Evolutionary conservation across 1,139 yeast genomes (phyloP).

Genomic region (Yamadazyma dendronema): DNA sequence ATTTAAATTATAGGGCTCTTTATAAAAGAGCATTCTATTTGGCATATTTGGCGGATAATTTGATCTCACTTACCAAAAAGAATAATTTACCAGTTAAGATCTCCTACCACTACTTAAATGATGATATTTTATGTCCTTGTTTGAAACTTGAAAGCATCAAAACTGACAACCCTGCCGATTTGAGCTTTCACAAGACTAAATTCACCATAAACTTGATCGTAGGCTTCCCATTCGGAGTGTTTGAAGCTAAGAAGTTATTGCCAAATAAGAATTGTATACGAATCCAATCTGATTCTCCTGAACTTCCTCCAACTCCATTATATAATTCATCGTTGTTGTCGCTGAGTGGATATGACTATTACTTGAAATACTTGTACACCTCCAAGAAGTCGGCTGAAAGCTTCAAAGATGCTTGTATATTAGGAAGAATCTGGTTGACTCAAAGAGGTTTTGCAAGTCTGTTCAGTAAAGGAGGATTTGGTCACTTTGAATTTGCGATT

Average conservation of each 20-base stretch:
- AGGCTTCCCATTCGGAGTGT: constrained; percentile 68
- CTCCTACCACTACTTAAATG: constrained; percentile 58
- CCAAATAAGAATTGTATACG: constrained; percentile 82
- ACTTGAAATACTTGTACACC: constrained; percentile 72
- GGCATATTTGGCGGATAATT: constrained; percentile 69
- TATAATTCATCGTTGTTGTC: constrained; percentile 81
- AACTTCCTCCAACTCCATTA: constrained; percentile 73
- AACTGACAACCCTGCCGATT: constrained; percentile 47
- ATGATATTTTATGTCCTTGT: constrained; percentile 65
- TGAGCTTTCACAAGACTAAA: constrained; percentile 63
- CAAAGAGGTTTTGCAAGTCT: constrained; percentile 79
- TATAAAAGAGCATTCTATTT: constrained; percentile 87
- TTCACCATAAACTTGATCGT: constrained; percentile 70
- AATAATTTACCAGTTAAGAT: constrained; percentile 56
- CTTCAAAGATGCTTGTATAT: constrained; percentile 83
- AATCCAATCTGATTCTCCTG: constrained; percentile 50
- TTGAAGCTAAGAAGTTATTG: constrained; percentile 71
- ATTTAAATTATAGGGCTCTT: constrained; percentile 81
- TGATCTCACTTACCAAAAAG: constrained; percentile 53
- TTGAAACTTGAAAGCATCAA: constrained; percentile 52
- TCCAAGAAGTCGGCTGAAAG: constrained; percentile 75
- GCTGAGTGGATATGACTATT: constrained; percentile 65
- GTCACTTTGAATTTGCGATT: constrained; percentile 84
- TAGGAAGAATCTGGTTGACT: constrained; percentile 86
- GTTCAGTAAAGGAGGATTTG: constrained; percentile 75